phyloP scores from a whole-genome alignment of 441 rosid species.

The Biscutella auriculata region DNA sequence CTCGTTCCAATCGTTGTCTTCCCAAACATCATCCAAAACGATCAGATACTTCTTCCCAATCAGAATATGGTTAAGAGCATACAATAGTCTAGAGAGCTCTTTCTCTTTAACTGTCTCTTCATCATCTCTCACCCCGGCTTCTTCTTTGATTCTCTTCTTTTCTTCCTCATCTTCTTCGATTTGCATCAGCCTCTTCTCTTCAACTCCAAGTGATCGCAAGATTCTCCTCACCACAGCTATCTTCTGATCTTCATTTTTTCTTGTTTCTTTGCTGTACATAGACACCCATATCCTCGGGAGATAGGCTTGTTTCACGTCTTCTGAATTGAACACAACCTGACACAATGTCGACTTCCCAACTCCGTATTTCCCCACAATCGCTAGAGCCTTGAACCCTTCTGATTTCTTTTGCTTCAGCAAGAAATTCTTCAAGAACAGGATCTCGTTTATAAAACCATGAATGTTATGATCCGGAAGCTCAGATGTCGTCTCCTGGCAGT shows the following conservation, averaged over 20 bases:
- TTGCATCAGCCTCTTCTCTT: not conserved
- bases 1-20: conserved; percentile 24
- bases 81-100: conserved; percentile 8
- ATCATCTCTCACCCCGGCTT: not conserved
- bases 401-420: conserved; percentile 17
- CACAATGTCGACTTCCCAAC: conserved; percentile 42
- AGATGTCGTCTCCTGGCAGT: not conserved
- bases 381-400: conserved; percentile 18
- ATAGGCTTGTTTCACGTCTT: conserved; percentile 11
- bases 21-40: conserved; percentile 31
- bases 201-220: conserved; percentile 26
- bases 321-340: conserved; percentile 18
- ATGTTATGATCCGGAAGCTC: not conserved
- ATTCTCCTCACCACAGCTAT: conserved; percentile 17
- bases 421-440: conserved; percentile 19
- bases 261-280: conserved; percentile 7
- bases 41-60: conserved; percentile 36
- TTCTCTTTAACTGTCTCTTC: not conserved
- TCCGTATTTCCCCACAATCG: conserved; percentile 26
- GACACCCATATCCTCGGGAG: conserved; percentile 32
- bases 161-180: not conserved
- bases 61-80: conserved; percentile 20
- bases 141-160: not conserved
- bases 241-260: not conserved
- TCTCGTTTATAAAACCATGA: conserved; percentile 24